These are phyloP conservation scores for Hydnum rufescens DNA, from an alignment of 768 basidiomycete genomes.

Conservation along the genomic window DNA sequence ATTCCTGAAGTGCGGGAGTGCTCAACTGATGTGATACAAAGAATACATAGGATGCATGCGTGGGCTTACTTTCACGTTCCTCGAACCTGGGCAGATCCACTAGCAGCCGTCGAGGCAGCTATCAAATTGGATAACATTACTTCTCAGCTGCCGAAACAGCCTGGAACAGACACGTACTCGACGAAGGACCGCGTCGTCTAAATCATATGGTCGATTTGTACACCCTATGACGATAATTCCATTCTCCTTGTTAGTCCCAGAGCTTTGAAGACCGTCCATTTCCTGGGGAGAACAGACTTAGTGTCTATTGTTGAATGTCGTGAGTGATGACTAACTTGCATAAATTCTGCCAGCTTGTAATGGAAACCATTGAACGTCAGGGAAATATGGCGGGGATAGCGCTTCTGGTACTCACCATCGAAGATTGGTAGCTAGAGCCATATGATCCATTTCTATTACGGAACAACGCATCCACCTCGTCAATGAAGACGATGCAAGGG, in stretches of 20 bases:
- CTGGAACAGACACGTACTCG: too few species aligned
- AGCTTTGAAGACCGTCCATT: conserved; percentile 18
- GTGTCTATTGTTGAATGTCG: background rate
- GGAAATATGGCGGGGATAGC: too few species aligned
- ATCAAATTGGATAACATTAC: too few species aligned
- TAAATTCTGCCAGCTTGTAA: too few species aligned
- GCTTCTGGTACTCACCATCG: background rate
- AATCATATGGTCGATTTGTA: conserved; percentile 17
- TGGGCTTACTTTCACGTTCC: conserved; percentile 16
- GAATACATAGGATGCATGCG: background rate
- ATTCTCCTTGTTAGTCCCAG: conserved; percentile 15
- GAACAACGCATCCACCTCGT: background rate
- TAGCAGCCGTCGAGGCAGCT: conserved; percentile 18
- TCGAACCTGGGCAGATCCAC: conserved; percentile 18
- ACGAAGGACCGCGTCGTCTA: conserved; percentile 18
- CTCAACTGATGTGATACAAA: background rate
- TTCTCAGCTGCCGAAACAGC: too few species aligned
- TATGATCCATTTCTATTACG: background rate
- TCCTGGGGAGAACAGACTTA: too few species aligned
- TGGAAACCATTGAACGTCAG: too few species aligned
- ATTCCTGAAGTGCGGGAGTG: background rate
- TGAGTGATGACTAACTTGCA: background rate
- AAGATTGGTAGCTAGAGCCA: background rate
- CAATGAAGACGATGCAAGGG: background rate
- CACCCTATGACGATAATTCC: conserved; percentile 18